Percentiles rank a stretch among this genome's conserved stretches.
phyloP scores from a whole-genome alignment of 1,284 basidiomycete genomes.

The Ustilago trichophora region DNA sequence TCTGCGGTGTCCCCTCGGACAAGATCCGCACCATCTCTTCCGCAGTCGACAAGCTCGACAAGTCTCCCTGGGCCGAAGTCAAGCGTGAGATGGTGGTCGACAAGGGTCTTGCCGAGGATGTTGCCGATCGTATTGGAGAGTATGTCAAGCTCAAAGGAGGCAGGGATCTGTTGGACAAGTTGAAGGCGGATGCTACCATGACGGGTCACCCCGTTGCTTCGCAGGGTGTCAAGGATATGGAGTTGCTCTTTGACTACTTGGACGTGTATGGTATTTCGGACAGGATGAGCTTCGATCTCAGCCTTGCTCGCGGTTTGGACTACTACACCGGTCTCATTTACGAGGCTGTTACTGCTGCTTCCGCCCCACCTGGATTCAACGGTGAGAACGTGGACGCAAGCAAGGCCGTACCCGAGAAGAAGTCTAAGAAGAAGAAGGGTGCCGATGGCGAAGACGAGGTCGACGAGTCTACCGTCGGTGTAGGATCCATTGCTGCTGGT shows the following conservation, averaged over 20 bases:
- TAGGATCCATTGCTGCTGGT: constrained; percentile 96
- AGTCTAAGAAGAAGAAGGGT: constrained; percentile 71
- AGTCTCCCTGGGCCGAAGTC: constrained; percentile 88
- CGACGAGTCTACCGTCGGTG: constrained; percentile 91
- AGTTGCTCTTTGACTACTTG: constrained; percentile 82
- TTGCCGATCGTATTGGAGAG: constrained; percentile 93
- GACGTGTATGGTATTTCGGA: constrained; percentile 82
- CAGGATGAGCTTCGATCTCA: constrained; percentile 88
- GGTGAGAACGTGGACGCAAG: constrained; percentile 51
- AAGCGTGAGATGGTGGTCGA: constrained; percentile 95
- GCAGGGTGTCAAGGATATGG: constrained; percentile 90
- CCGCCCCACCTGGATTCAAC: constrained; percentile 83
- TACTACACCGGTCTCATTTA: constrained; percentile 99
- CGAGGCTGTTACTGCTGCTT: constrained; percentile 91
- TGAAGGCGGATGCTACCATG: constrained; percentile 77
- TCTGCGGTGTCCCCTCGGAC: constrained; percentile 90
- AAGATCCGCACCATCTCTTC: constrained; percentile 95
- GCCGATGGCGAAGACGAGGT: constrained; percentile 75
- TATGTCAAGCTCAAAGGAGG: constrained; percentile 90
- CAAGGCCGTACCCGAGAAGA: constrained; percentile 54
- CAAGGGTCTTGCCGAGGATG: constrained; percentile 84
- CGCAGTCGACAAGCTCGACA: constrained; percentile 98
- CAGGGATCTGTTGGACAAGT: constrained; percentile 77
- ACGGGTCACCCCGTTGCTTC: constrained; percentile 77
- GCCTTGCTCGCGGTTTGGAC: constrained; percentile 92